Evolutionary conservation across 1,284 basidiomycete genomes (phyloP).

Genomic region (Stygiomarasmius scandens): DNA sequence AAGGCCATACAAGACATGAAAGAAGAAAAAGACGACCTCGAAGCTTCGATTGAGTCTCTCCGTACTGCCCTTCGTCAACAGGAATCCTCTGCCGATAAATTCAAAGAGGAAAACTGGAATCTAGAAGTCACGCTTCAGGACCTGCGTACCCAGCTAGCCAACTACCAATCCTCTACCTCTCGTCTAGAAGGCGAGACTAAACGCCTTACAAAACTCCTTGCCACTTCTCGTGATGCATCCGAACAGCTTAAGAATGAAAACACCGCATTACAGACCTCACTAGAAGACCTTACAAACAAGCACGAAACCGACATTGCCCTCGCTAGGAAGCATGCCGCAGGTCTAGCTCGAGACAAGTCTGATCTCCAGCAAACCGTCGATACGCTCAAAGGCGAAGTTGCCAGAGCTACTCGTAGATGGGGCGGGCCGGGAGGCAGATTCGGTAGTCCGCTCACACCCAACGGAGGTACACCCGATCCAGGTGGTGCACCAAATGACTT

Average conservation of each 20-base stretch:
- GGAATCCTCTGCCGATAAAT: slow-evolving; percentile 71
- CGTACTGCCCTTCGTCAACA: slow-evolving; percentile 71
- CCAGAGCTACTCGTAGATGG: slow-evolving; percentile 59
- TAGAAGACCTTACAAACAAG: slow-evolving; percentile 82
- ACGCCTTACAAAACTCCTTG: slow-evolving; percentile 77
- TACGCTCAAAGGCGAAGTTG: slow-evolving; percentile 69
- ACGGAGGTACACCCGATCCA: too few species aligned
- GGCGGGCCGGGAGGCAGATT: slow-evolving; percentile 59
- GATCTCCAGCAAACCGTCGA: slow-evolving; percentile 87
- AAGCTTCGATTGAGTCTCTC: slow-evolving; percentile 73
- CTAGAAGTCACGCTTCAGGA: slow-evolving; percentile 94
- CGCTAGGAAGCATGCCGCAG: slow-evolving; percentile 85
- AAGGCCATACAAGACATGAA: slow-evolving; percentile 85
- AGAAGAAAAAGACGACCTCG: slow-evolving; percentile 86
- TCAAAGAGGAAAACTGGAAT: slow-evolving; percentile 99
- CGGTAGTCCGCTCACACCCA: slow-evolving; percentile 59
- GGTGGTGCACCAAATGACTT: too few species aligned
- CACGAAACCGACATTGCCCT: slow-evolving; percentile 94
- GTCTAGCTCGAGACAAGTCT: slow-evolving; percentile 87
- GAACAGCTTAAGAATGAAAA: slow-evolving; percentile 70
- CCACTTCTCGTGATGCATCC: slow-evolving; percentile 71
- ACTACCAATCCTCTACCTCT: slow-evolving; percentile 65
- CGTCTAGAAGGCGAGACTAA: slow-evolving; percentile 85
- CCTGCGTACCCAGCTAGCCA: slow-evolving; percentile 70
- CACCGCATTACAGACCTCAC: slow-evolving; percentile 58